Percentiles rank a stretch among this genome's conserved stretches.
Conservation (phyloP, 306 rosid genomes). For the Mucuna pruriens region DNA sequence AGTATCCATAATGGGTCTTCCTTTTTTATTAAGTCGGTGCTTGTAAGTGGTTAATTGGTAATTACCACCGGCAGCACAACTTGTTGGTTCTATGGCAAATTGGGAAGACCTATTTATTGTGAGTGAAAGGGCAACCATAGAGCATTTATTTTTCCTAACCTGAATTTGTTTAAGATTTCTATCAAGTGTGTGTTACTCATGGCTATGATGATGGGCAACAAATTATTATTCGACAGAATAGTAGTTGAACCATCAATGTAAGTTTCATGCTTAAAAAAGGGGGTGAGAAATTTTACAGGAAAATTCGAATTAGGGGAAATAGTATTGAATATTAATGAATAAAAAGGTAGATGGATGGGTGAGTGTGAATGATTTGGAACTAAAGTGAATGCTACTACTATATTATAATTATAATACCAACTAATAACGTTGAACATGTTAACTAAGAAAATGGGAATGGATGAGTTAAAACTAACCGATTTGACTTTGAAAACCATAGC, state of each 20-base stretch:
- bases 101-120: slow-evolving; percentile 43
- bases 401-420: background rate
- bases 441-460: background rate
- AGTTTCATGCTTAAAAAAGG: slow-evolving; percentile 29
- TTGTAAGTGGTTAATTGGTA: slow-evolving; percentile 48
- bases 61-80: slow-evolving; percentile 38
- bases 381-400: background rate
- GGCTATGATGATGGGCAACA: slow-evolving; percentile 40
- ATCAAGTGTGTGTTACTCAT: slow-evolving; percentile 44
- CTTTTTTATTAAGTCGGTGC: slow-evolving; percentile 18
- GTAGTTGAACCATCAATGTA: slow-evolving; percentile 63
- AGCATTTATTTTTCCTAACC: slow-evolving; percentile 51
- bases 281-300: background rate
- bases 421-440: slow-evolving; percentile 31
- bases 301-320: background rate
- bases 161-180: slow-evolving; percentile 48
- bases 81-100: slow-evolving; percentile 46
- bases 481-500: slow-evolving; percentile 34
- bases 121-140: slow-evolving; percentile 31
- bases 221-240: slow-evolving; percentile 52
- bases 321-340: background rate
- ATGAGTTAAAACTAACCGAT: background rate
- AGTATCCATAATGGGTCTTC: slow-evolving; percentile 5
- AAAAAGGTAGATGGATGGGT: background rate
- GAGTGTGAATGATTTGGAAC: slow-evolving; percentile 5